Conservation (phyloP, 1,284 basidiomycete genomes). For the Tilletiopsis washingtonensis region DNA sequence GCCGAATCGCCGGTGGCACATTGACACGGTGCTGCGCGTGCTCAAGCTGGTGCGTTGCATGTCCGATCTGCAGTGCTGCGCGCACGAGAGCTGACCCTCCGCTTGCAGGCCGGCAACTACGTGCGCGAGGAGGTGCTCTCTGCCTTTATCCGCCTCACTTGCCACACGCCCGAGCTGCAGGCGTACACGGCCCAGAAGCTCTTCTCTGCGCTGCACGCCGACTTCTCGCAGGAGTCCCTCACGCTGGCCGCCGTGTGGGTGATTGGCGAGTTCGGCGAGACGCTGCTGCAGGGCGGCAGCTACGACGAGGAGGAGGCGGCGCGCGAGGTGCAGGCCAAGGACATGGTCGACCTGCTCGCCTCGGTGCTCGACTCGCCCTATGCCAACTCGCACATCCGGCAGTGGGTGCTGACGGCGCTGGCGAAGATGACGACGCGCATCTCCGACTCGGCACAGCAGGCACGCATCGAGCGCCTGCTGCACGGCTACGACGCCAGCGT, state of each 20-base stretch:
- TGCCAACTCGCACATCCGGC: conserved; percentile 78
- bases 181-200: conserved; percentile 89
- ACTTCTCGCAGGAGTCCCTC: conserved; percentile 92
- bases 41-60: no score
- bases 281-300: conserved; percentile 70
- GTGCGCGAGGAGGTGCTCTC: conserved; percentile 94
- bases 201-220: conserved; percentile 74
- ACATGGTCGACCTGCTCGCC: conserved; percentile 76
- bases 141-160: conserved; percentile 88
- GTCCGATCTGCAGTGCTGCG: conserved; percentile 60
- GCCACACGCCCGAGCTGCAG: conserved; percentile 94
- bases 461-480: conserved; percentile 67
- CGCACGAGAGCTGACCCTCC: neutral
- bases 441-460: conserved; percentile 56
- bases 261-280: conserved; percentile 91
- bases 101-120: conserved; percentile 91
- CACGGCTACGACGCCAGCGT: conserved; percentile 67
- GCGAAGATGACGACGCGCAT: conserved; percentile 81
- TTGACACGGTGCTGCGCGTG: conserved; percentile 89
- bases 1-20: conserved; percentile 98
- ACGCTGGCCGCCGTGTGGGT: conserved; percentile 92
- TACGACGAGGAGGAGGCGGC: conserved; percentile 65
- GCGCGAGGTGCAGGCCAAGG: conserved; percentile 58
- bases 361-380: conserved; percentile 90
- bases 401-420: conserved; percentile 81